Conservation (phyloP, 2,329 filamentous ascomycete genomes). For the Dactylellina haptotyla region DNA sequence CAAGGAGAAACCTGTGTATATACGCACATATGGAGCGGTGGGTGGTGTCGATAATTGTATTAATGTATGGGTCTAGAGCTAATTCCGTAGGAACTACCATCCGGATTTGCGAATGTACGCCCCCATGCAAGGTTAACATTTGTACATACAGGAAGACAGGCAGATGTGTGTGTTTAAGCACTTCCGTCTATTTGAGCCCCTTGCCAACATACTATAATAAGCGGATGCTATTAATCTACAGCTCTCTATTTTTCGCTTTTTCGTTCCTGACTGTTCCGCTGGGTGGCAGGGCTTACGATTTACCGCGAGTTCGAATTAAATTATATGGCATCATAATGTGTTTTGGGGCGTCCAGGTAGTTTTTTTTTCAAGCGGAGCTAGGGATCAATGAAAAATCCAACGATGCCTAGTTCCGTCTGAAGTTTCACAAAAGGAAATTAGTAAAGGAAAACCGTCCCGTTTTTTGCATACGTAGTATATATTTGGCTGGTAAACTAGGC, state of each 20-base stretch:
- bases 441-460: conserved; percentile 31
- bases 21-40: conserved; percentile 4
- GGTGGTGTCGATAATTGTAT: conserved; percentile 17
- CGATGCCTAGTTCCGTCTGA: conserved; percentile 26
- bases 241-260: conserved; percentile 15
- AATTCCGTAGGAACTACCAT: conserved; percentile 49
- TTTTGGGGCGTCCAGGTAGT: background rate
- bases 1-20: background rate
- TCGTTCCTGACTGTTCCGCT: conserved; percentile 30
- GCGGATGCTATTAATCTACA: conserved; percentile 35
- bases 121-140: conserved; percentile 16
- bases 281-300: background rate
- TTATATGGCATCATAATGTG: conserved; percentile 14
- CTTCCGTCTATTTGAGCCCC: conserved; percentile 17
- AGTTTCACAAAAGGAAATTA: conserved; percentile 24
- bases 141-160: background rate
- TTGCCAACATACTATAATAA: conserved; percentile 26
- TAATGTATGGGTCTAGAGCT: conserved; percentile 12
- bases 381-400: background rate
- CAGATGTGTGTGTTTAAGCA: conserved; percentile 13
- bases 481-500: too few relatives aligned
- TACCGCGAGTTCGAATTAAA: background rate
- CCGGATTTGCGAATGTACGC: conserved; percentile 45
- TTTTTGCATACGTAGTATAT: conserved; percentile 16
- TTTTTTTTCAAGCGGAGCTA: conserved; percentile 2